A percentile compares a stretch with the other conserved stretches of the same genome.
Conservation (phyloP, 1,139 yeast genomes). For the Yamadazyma atlantica region DNA sequence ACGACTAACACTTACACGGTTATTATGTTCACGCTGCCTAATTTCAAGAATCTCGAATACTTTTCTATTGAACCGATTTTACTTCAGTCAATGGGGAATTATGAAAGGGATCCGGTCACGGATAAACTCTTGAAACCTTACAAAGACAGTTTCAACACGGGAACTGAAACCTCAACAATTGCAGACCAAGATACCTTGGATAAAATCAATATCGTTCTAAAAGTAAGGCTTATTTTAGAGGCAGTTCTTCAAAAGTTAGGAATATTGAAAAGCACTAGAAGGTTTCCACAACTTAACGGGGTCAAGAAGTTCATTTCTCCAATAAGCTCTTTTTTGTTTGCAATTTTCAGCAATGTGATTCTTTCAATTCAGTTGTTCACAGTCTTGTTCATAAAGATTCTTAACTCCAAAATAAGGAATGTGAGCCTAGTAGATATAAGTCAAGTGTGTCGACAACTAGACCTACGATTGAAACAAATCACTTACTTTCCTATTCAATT, state of each 20-base stretch:
- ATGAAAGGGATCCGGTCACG: conserved; percentile 7
- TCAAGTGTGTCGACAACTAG: conserved; percentile 74
- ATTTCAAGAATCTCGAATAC: conserved; percentile 71
- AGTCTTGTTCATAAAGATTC: conserved; percentile 20
- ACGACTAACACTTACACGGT: conserved; percentile 27
- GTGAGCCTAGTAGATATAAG: conserved; percentile 42
- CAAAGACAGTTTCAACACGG: conserved; percentile 5
- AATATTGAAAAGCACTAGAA: neutral
- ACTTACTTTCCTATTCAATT: conserved; percentile 84
- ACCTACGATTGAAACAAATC: conserved; percentile 73
- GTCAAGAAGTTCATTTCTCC: neutral
- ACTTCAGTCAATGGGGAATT: conserved; percentile 51
- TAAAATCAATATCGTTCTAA: conserved; percentile 32
- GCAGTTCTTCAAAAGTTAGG: conserved; percentile 1
- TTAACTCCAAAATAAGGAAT: conserved; percentile 25
- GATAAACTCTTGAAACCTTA: conserved; percentile 6
- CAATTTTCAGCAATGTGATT: conserved; percentile 14
- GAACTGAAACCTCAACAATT: conserved; percentile 15
- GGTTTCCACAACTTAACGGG: neutral
- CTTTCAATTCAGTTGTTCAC: conserved; percentile 19
- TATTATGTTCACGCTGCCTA: conserved; percentile 72
- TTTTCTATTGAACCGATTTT: conserved; percentile 73
- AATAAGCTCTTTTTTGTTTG: conserved; percentile 4
- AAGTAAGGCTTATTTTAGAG: conserved; percentile 17
- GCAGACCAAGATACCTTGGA: conserved; percentile 33